Evolutionary conservation across 371 early-diverging fungal genomes (phyloP).

Genomic region (Mortierella sp.): DNA sequence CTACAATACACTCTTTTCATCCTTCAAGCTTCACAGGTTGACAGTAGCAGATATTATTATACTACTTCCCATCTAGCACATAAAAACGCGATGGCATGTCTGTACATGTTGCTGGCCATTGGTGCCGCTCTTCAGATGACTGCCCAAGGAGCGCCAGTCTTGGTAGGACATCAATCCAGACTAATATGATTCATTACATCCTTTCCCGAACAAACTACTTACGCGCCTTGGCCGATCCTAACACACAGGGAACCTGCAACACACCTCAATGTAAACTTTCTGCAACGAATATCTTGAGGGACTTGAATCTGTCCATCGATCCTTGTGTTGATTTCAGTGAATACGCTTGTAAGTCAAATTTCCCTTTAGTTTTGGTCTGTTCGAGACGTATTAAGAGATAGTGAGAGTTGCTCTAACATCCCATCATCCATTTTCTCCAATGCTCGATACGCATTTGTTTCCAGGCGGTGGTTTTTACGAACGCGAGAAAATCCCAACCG

Average conservation of each 20-base stretch:
- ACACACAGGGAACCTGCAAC: slow-evolving; percentile 2
- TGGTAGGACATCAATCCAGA: too few relatives aligned
- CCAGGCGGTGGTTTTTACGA: slow-evolving; percentile 13
- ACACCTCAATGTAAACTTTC: neutral
- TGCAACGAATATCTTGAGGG: neutral
- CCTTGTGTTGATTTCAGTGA: slow-evolving; percentile 9
- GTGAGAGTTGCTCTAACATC: too few relatives aligned
- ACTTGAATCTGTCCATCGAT: neutral
- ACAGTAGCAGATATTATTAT: too few relatives aligned
- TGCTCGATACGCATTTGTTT: too few relatives aligned
- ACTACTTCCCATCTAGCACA: too few relatives aligned
- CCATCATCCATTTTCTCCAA: too few relatives aligned
- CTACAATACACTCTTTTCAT: too few relatives aligned
- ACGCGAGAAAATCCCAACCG: slow-evolving; percentile 2
- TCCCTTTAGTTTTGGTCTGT: neutral
- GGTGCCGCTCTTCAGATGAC: slow-evolving; percentile 8
- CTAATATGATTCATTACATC: too few relatives aligned
- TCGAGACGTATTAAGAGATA: too few relatives aligned
- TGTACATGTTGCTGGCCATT: slow-evolving; percentile 1
- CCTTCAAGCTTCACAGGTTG: too few relatives aligned
- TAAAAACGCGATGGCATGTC: slow-evolving; percentile 2
- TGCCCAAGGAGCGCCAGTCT: slow-evolving; percentile 2
- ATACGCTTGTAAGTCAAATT: slow-evolving; percentile 6
- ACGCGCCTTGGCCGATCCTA: too few relatives aligned
- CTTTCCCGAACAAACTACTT: too few relatives aligned